A percentile compares a stretch with the other conserved stretches of the same genome.
Evolutionary conservation across 805 yeast genomes (phyloP).

Genomic region (Naumovozyma castellii): DNA sequence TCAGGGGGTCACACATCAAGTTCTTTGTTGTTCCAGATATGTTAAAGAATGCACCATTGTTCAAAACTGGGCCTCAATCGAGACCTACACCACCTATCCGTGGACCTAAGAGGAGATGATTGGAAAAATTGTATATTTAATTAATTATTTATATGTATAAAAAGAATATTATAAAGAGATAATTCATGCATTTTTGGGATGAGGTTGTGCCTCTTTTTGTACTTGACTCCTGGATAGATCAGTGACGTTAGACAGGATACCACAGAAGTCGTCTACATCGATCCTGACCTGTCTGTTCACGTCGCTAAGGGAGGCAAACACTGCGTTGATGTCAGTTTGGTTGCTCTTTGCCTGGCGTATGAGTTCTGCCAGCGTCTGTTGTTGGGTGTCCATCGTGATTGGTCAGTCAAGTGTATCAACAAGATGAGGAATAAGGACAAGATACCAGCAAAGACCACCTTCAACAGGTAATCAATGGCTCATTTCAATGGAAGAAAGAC

Average conservation of each 20-base stretch:
- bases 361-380: conserved; percentile 4
- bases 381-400: background rate
- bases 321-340: conserved; percentile 20
- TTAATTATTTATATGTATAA: background rate
- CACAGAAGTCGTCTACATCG: conserved; percentile 27
- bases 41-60: conserved; percentile 81
- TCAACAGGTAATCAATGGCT: too few relatives aligned
- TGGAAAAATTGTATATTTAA: background rate
- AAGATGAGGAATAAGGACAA: background rate
- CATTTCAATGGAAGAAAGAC: too few relatives aligned
- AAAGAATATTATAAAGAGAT: background rate
- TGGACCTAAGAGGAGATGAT: conserved; percentile 39
- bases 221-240: too few relatives aligned
- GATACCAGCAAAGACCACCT: background rate
- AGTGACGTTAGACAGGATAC: conserved; percentile 4
- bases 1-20: conserved; percentile 84
- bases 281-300: conserved; percentile 18
- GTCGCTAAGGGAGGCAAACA: conserved; percentile 13
- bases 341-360: background rate
- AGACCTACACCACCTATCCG: conserved; percentile 67
- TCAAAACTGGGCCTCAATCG: conserved; percentile 44
- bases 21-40: conserved; percentile 84
- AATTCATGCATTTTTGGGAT: background rate
- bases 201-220: too few relatives aligned
- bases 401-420: background rate